Percentiles rank a stretch among this genome's conserved stretches.
These are phyloP conservation scores for Helichrysum umbraculigerum DNA, from an alignment of 129 eudicot genomes.

Conservation along the genomic window DNA sequence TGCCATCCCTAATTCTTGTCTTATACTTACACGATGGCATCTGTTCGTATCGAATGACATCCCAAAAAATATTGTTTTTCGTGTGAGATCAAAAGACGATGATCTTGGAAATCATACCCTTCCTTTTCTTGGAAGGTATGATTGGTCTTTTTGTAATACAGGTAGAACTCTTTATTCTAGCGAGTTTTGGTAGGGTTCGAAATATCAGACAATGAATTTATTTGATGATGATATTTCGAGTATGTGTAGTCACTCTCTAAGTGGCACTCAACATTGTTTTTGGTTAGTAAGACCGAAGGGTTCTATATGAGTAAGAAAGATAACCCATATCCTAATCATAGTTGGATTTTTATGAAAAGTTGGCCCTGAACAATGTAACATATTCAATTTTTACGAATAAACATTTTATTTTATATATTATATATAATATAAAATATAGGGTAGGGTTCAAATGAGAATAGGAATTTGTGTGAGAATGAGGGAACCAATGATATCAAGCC, in stretches of 20 bases:
- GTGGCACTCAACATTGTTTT: not conserved
- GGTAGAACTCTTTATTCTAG: not conserved
- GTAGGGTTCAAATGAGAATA: too few species aligned
- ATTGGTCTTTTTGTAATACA: too few species aligned
- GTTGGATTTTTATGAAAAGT: not conserved
- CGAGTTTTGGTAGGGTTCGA: slow-evolving; percentile 13
- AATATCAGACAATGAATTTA: not conserved
- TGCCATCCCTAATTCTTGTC: slow-evolving; percentile 10
- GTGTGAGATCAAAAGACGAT: not conserved
- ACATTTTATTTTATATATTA: too few species aligned
- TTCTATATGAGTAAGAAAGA: not conserved
- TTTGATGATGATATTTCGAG: not conserved
- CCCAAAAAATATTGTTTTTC: slow-evolving; percentile 6
- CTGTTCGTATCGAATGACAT: not conserved
- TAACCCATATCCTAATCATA: not conserved
- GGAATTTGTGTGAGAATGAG: too few species aligned
- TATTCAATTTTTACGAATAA: not conserved
- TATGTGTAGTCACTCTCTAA: not conserved
- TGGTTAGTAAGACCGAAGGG: slow-evolving; percentile 15
- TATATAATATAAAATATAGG: too few species aligned
- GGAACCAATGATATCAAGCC: too few species aligned
- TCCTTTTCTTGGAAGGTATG: too few species aligned
- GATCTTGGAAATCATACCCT: slow-evolving; percentile 24
- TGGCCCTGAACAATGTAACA: not conserved
- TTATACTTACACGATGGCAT: slow-evolving; percentile 4